A percentile compares a stretch with the other conserved stretches of the same genome.
phyloP scores from a whole-genome alignment of 768 basidiomycete genomes.

The Hortiboletus campestris region DNA sequence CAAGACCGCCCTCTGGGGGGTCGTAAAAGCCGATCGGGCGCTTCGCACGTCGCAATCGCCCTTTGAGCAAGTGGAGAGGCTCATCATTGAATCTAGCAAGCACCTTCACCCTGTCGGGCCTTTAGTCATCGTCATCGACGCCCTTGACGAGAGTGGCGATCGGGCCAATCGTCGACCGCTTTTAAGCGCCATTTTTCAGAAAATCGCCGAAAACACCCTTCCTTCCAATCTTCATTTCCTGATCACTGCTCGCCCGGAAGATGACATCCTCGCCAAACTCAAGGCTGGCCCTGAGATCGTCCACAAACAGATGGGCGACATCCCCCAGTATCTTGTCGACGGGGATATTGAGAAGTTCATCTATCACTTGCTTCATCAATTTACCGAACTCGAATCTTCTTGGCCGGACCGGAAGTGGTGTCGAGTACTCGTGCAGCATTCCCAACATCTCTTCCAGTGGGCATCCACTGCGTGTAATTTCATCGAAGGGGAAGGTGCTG shows the following conservation, averaged over 20 bases:
- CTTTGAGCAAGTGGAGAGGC: constrained; percentile 11
- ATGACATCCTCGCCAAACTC: neutral
- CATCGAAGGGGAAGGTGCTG: constrained; percentile 8
- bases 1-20: no score
- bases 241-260: constrained; percentile 19
- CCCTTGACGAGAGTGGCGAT: constrained; percentile 22
- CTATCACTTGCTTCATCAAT: neutral
- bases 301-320: neutral
- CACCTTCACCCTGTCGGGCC: neutral
- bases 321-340: neutral
- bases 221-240: constrained; percentile 17
- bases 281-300: neutral
- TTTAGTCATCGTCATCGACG: constrained; percentile 16
- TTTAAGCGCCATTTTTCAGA: constrained; percentile 8
- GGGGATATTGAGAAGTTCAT: constrained; percentile 2
- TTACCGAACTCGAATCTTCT: neutral
- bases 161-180: constrained; percentile 5
- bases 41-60: neutral
- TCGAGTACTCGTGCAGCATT: constrained; percentile 10
- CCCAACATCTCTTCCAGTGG: constrained; percentile 27
- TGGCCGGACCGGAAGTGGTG: constrained; percentile 15
- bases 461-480: constrained; percentile 7
- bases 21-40: no score
- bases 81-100: neutral
- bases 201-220: neutral